These are phyloP conservation scores for Tulasnella sp. DNA, from an alignment of 768 basidiomycete species.

Conservation along the genomic window DNA sequence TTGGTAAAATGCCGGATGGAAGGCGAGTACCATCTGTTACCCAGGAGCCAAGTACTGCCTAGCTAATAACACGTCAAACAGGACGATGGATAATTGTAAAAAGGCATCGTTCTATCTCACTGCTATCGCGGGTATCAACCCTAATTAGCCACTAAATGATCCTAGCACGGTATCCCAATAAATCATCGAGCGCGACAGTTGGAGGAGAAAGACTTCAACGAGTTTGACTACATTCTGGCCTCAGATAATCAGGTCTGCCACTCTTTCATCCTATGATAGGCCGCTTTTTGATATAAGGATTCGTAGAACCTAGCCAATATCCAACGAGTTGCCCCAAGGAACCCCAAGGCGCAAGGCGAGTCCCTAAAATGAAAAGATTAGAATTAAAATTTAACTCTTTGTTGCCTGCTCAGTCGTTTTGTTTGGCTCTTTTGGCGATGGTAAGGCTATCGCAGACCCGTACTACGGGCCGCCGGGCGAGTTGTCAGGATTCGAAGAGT, in stretches of 20 bases:
- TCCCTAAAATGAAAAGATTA: background rate
- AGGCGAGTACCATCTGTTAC: slow-evolving; percentile 8
- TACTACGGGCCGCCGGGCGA: slow-evolving; percentile 27
- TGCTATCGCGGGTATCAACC: background rate
- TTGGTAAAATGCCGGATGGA: slow-evolving; percentile 25
- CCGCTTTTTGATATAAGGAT: background rate
- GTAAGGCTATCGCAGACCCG: slow-evolving; percentile 29
- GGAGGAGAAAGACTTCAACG: slow-evolving; percentile 17
- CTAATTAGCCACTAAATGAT: background rate
- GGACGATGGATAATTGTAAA: slow-evolving; percentile 29
- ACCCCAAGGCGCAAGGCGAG: slow-evolving; percentile 22
- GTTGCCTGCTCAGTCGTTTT: slow-evolving; percentile 9
- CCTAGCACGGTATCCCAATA: slow-evolving; percentile 30
- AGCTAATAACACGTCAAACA: background rate
- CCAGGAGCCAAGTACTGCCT: no score
- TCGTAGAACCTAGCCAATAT: slow-evolving; percentile 29
- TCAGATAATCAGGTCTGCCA: slow-evolving; percentile 29
- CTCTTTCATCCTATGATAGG: background rate
- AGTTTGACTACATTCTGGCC: slow-evolving; percentile 31
- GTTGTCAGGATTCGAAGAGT: slow-evolving; percentile 26
- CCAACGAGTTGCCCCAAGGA: slow-evolving; percentile 27
- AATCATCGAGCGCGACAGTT: slow-evolving; percentile 28
- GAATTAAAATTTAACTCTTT: background rate
- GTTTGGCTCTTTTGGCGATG: slow-evolving; percentile 31
- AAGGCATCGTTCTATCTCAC: slow-evolving; percentile 11